Evolutionary conservation across 169 alveolate genomes (phyloP).

Genomic region (Eimeria brunetti): DNA sequence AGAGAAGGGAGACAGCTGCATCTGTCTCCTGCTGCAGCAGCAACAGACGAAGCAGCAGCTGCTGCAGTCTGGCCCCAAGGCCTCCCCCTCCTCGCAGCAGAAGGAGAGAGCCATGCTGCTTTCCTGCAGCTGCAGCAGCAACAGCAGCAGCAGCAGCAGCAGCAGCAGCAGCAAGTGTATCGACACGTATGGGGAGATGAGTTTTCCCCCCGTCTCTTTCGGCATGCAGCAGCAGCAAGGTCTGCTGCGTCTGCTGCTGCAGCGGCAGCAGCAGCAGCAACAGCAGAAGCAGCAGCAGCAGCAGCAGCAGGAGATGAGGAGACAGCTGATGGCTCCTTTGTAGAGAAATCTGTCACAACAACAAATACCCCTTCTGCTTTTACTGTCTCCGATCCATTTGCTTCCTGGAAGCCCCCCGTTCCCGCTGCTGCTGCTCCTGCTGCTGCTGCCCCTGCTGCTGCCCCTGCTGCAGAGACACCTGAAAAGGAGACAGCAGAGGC

Average conservation of each 20-base stretch:
- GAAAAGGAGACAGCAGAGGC: neutral
- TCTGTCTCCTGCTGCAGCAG: slow-evolving; percentile 6
- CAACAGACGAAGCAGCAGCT: slow-evolving; percentile 12
- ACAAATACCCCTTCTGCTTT: slow-evolving; percentile 54
- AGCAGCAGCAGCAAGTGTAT: slow-evolving; percentile 7
- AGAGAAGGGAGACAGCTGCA: neutral
- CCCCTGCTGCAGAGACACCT: neutral
- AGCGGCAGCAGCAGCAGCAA: no score
- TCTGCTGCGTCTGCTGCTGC: no score
- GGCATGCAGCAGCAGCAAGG: neutral
- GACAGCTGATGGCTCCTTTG: neutral
- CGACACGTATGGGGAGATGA: neutral
- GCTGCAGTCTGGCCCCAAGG: neutral
- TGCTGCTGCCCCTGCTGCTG: neutral
- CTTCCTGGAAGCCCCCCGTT: slow-evolving; percentile 10
- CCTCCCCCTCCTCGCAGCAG: neutral
- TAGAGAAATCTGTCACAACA: slow-evolving; percentile 11
- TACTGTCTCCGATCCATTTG: slow-evolving; percentile 17
- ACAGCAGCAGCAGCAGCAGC: slow-evolving; percentile 35
- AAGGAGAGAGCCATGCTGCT: slow-evolving; percentile 15
- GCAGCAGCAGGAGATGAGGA: neutral
- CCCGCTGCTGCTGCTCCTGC: neutral
- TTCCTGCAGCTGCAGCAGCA: neutral
- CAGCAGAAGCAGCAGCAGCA: neutral
- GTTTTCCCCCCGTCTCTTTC: neutral